Percentiles rank a stretch among this genome's conserved stretches.
Conservation (phyloP, 202 grass and related monocot genomes). For the Dendrocalamus latiflorus region DNA sequence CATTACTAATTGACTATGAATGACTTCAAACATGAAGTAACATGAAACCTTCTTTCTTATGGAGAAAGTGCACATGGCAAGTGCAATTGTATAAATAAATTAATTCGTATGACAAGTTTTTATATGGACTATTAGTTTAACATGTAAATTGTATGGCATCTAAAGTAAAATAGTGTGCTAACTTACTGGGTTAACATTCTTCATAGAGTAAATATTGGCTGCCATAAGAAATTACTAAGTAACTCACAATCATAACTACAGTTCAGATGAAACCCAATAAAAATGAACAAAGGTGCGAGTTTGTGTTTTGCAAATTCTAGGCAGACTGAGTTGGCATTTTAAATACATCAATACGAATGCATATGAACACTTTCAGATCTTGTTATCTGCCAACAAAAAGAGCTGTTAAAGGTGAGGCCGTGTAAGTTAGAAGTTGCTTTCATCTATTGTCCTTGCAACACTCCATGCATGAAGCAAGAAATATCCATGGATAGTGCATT, state of each 20-base stretch:
- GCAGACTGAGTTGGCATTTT: not conserved
- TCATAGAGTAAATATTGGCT: not conserved
- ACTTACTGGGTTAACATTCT: not conserved
- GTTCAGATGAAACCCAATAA: too few relatives aligned
- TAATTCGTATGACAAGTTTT: not conserved
- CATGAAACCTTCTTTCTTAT: not conserved
- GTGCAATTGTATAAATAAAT: not conserved
- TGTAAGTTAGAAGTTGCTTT: not conserved
- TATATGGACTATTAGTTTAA: not conserved
- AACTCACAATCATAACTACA: too few relatives aligned
- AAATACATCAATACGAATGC: not conserved
- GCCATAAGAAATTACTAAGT: too few relatives aligned
- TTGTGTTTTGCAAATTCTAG: too few relatives aligned
- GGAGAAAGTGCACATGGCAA: not conserved
- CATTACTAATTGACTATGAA: not conserved
- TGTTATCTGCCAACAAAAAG: not conserved
- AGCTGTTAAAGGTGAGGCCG: not conserved
- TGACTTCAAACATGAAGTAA: not conserved
- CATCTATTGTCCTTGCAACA: not conserved
- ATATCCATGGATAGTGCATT: not conserved
- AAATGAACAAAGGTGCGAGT: too few relatives aligned
- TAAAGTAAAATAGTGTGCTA: not conserved
- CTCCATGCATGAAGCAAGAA: not conserved
- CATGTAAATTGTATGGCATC: not conserved
- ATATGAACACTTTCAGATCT: not conserved